Evolutionary conservation across 202 grass and related monocot species (phyloP).

Genomic region (Schoenoplectus triqueter): DNA sequence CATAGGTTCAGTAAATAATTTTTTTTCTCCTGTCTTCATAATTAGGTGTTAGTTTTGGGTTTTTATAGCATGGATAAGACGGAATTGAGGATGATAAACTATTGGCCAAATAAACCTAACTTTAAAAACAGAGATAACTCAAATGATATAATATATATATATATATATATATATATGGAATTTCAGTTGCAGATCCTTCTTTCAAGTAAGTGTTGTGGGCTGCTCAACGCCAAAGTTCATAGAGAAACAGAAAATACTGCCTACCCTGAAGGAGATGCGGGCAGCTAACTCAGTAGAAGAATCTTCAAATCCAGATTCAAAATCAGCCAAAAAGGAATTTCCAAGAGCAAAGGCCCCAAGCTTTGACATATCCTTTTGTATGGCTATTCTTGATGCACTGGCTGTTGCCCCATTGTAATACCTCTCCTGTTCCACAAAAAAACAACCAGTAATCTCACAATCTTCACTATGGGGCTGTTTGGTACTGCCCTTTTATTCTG

Average conservation of each 20-base stretch:
- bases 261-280: conserved; percentile 80
- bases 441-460: not conserved
- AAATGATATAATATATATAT: too few species aligned
- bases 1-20: not conserved
- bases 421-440: conserved; percentile 53
- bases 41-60: not conserved
- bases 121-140: not conserved
- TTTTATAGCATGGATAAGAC: too few species aligned
- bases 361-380: conserved; percentile 60
- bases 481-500: too few species aligned
- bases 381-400: conserved; percentile 43
- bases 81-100: too few species aligned
- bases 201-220: not conserved
- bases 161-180: not conserved
- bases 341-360: conserved; percentile 50
- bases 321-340: conserved; percentile 60
- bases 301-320: conserved; percentile 74
- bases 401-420: conserved; percentile 70
- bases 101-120: not conserved
- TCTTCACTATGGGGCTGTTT: not conserved
- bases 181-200: not conserved
- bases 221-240: not conserved
- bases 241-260: not conserved
- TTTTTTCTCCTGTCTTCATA: not conserved
- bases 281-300: conserved; percentile 57